A percentile compares a stretch with the other conserved stretches of the same genome.
Evolutionary conservation across 139 green algal genomes (phyloP).

Genomic region (Micractinium sp.): DNA sequence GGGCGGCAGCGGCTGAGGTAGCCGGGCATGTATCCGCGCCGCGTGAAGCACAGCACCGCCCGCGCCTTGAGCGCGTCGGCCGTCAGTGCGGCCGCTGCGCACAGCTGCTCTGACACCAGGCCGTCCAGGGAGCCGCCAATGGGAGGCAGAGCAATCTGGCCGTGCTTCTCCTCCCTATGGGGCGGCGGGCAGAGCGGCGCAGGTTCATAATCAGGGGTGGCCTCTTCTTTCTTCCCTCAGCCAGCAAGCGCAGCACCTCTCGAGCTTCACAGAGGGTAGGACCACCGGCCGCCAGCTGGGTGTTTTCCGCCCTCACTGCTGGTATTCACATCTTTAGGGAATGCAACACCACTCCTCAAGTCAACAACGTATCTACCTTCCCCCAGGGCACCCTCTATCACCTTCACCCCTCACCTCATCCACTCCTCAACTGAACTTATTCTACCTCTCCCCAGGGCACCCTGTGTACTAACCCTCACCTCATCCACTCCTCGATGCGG

Average conservation of each 20-base stretch:
- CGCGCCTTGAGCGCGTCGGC: constrained; percentile 68
- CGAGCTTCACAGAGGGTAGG: no score
- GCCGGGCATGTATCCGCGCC: constrained; percentile 77
- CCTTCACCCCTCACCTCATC: no score
- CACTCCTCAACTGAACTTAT: no score
- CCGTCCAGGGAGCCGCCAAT: constrained; percentile 54
- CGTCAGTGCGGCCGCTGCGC: constrained; percentile 68
- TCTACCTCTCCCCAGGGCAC: not conserved
- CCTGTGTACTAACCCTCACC: constrained; percentile 11
- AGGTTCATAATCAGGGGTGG: no score
- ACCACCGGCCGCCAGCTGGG: no score
- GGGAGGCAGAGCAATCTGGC: constrained; percentile 58
- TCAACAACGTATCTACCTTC: no score
- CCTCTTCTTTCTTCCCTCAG: not conserved
- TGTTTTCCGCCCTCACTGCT: no score
- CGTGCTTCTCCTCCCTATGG: constrained; percentile 60
- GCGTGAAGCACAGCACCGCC: constrained; percentile 87
- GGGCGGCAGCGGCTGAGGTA: constrained; percentile 80
- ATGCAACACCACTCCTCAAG: no score
- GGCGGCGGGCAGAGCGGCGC: not conserved
- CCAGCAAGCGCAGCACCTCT: constrained; percentile 12
- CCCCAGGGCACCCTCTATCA: no score
- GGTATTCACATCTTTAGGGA: no score
- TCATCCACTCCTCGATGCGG: constrained; percentile 65
- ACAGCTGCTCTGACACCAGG: constrained; percentile 73